Base-by-base conservation (phyloP, 441 rosid species). In the Raphanus hybrid region DNA sequence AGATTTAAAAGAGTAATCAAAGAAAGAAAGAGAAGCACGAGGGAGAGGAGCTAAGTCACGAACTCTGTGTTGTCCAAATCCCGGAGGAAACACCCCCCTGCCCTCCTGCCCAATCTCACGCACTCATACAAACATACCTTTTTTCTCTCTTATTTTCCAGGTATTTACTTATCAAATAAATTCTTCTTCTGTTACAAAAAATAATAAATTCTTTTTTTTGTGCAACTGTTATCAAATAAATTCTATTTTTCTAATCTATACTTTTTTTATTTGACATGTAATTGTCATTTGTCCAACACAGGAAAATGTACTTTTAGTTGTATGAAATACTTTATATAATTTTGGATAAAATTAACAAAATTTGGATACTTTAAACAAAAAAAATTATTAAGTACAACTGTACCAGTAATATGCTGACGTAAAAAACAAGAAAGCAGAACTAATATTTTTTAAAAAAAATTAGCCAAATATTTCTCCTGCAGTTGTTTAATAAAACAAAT, bases 11-110 rank as follows among this genome's bases (percentile, higher is more conserved):
- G 71, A 85, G 70, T 26, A 72, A 20, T n/a, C 1, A 2, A 50
- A 0, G 18, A 3, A 39, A 55, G 4, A 14, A 14, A 9, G 16
- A 10, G 23, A 64, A 32, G 55, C 26, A 41, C 63, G 75, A 14
- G 58, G 23, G 9, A 52, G 58, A 2, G 41, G 75, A 78, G 70
- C 78, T 73, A 76, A 78, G 64, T 75, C 80, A 77, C 77, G 78
- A 77, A 74, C 52, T 68, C 69, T 79, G 82, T 77, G 78, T 77
- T 82, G 77, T 60, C 60, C 34, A 70, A 45, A 70, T 65, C 26
- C 71, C 62, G 60, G 75, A 64, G n/a, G 34, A 26, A 15, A 43
- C 54, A 54, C 11, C 50, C 45, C 9, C 16, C 55, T 14, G 55
- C 55, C 55, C 16, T 52, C 20, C 58, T 48, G 48, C 67, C 55